These are phyloP conservation scores for Talaromyces adpressus DNA, from an alignment of 495 filamentous ascomycete species.

Conservation along the genomic window DNA sequence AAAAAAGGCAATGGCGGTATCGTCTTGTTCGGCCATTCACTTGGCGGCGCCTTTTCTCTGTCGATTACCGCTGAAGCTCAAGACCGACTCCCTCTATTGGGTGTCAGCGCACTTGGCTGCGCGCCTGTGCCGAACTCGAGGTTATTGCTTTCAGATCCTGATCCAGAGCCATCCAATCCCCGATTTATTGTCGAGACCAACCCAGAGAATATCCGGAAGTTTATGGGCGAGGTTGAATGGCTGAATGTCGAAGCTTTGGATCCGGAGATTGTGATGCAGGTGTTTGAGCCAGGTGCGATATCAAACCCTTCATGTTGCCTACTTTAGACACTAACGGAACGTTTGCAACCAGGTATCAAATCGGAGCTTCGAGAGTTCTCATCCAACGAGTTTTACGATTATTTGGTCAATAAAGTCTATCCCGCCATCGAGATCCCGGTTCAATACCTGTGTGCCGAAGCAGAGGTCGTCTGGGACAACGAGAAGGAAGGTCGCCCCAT, in stretches of 20 bases:
- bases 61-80: slow-evolving; percentile 18
- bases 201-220: slow-evolving; percentile 6
- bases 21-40: slow-evolving; percentile 13
- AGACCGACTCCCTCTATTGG: slow-evolving; percentile 1
- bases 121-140: not conserved
- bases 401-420: not conserved
- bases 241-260: not conserved
- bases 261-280: not conserved
- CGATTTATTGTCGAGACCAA: slow-evolving; percentile 1
- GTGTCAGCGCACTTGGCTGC: slow-evolving; percentile 11
- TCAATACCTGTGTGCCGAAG: slow-evolving; percentile 2
- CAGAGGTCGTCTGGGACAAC: slow-evolving; percentile 4
- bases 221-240: slow-evolving; percentile 9
- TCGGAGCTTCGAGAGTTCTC: slow-evolving; percentile 1
- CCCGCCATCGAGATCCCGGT: not conserved
- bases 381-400: slow-evolving; percentile 3
- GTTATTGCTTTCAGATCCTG: not conserved
- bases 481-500: slow-evolving; percentile 5
- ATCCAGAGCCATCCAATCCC: not conserved
- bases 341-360: not conserved
- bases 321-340: not conserved
- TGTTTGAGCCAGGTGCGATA: slow-evolving; percentile 6
- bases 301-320: not conserved
- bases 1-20: slow-evolving; percentile 8
- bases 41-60: slow-evolving; percentile 9